phyloP scores from a whole-genome alignment of 768 basidiomycete genomes.

The Termitomyces sp. region DNA sequence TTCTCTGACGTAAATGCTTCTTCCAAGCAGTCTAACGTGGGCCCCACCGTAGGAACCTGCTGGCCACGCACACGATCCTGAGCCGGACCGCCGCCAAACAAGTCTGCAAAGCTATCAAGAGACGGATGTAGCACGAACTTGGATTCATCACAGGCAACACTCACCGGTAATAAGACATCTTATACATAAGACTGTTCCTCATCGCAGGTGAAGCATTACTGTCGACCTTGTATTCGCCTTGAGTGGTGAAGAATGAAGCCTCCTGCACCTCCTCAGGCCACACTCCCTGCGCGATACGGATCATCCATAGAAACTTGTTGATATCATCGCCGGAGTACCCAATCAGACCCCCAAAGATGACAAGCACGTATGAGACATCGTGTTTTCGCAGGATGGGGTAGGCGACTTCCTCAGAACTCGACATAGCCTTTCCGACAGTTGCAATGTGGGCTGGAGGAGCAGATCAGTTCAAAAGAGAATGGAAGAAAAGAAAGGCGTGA shows the following conservation, averaged over 20 bases:
- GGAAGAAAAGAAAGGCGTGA: conserved; percentile 9
- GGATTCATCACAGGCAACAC: conserved; percentile 7
- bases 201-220: conserved; percentile 79
- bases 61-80: conserved; percentile 90
- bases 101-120: conserved; percentile 66
- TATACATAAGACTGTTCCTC: conserved; percentile 98
- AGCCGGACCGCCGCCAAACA: conserved; percentile 71
- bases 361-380: conserved; percentile 94
- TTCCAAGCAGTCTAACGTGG: conserved; percentile 86
- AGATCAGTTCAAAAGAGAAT: conserved; percentile 2
- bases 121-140: not conserved
- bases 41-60: conserved; percentile 66
- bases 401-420: conserved; percentile 87
- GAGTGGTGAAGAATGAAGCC: conserved; percentile 84
- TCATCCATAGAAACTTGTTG: conserved; percentile 99
- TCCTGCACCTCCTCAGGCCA: conserved; percentile 99
- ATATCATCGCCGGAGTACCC: conserved; percentile 99
- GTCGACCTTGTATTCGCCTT: conserved; percentile 93
- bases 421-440: conserved; percentile 98
- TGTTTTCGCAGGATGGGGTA: conserved; percentile 97
- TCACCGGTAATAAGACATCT: conserved; percentile 95
- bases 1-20: conserved; percentile 99
- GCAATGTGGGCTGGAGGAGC: conserved; percentile 79
- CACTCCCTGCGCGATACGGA: conserved; percentile 89
- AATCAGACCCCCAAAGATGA: conserved; percentile 95